Conservation (phyloP, 805 yeast genomes). For the Alloascoidea africana region DNA sequence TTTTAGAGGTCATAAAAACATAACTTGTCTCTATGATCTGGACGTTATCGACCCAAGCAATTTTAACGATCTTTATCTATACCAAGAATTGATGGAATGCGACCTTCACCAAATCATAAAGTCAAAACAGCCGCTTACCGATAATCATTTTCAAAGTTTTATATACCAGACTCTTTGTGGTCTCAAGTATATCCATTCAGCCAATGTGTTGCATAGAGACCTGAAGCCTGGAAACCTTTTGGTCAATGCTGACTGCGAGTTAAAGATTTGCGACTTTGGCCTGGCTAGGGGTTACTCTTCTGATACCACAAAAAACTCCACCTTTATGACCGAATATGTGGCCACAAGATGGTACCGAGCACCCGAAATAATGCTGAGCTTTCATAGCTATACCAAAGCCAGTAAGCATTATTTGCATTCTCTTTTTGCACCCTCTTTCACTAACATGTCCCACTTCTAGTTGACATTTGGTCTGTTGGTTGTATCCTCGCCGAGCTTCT, state of each 20-base stretch:
- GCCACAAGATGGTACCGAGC: slow-evolving; percentile 82
- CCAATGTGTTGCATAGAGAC: slow-evolving; percentile 63
- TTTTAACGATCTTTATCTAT: slow-evolving; percentile 62
- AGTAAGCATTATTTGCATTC: background rate
- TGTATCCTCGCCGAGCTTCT: slow-evolving; percentile 89
- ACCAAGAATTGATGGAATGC: slow-evolving; percentile 64
- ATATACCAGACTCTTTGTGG: slow-evolving; percentile 59
- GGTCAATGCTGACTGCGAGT: slow-evolving; percentile 54
- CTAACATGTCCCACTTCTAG: slow-evolving; percentile 4
- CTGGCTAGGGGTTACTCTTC: slow-evolving; percentile 41
- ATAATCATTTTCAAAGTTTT: slow-evolving; percentile 58
- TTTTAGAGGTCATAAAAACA: slow-evolving; percentile 49
- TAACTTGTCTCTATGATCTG: slow-evolving; percentile 50
- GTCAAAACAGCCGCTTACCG: slow-evolving; percentile 31
- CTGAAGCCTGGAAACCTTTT: slow-evolving; percentile 61
- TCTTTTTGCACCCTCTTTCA: background rate
- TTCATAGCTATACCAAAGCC: background rate
- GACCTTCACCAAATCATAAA: slow-evolving; percentile 52
- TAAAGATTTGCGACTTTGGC: slow-evolving; percentile 72
- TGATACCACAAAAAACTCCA: slow-evolving; percentile 17
- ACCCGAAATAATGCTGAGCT: slow-evolving; percentile 64
- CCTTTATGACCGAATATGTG: slow-evolving; percentile 59
- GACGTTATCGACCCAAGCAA: slow-evolving; percentile 41
- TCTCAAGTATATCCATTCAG: slow-evolving; percentile 54
- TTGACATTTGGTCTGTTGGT: slow-evolving; percentile 96